A percentile compares a stretch with the other conserved stretches of the same genome.
These are phyloP conservation scores for Lecanosticta acicola DNA, from an alignment of 2,329 filamentous ascomycete genomes.

Conservation along the genomic window DNA sequence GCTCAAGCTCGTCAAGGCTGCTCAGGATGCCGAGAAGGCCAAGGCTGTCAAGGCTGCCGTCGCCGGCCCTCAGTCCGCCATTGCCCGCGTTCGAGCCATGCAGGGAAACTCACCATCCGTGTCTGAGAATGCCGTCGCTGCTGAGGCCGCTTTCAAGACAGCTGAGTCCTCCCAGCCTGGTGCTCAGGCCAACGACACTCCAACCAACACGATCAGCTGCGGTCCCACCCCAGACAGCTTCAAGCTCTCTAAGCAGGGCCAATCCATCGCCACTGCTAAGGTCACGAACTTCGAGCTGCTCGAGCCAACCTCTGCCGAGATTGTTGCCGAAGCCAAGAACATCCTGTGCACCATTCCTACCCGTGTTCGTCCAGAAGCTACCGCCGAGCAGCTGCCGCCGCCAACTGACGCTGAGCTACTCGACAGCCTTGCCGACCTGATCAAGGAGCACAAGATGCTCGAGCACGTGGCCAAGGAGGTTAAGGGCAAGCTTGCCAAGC, in stretches of 20 bases:
- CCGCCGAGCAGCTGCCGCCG: too few species aligned
- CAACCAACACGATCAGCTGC: too few species aligned
- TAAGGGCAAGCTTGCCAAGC: neutral
- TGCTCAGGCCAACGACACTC: too few species aligned
- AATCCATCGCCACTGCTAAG: neutral
- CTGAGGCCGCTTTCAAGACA: neutral
- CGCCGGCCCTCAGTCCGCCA: too few species aligned
- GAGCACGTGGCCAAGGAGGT: neutral
- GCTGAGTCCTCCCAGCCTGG: too few species aligned
- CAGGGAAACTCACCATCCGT: too few species aligned
- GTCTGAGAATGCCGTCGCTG: too few species aligned
- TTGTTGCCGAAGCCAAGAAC: neutral
- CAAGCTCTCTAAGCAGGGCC: neutral
- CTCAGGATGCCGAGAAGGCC: neutral
- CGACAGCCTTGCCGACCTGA: neutral
- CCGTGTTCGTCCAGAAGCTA: neutral
- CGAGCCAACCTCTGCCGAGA: neutral
- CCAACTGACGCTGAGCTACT: neutral
- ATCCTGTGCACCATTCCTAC: neutral
- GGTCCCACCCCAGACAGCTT: neutral
- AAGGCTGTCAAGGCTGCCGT: too few species aligned
- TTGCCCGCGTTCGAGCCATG: too few species aligned
- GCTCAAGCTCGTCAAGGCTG: neutral
- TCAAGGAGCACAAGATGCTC: neutral
- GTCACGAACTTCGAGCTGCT: neutral